Evolutionary conservation across 305 asterid species (phyloP), one percentile per base, ranked within the genome.

Genomic region (Fraxinus nigra): DNA sequence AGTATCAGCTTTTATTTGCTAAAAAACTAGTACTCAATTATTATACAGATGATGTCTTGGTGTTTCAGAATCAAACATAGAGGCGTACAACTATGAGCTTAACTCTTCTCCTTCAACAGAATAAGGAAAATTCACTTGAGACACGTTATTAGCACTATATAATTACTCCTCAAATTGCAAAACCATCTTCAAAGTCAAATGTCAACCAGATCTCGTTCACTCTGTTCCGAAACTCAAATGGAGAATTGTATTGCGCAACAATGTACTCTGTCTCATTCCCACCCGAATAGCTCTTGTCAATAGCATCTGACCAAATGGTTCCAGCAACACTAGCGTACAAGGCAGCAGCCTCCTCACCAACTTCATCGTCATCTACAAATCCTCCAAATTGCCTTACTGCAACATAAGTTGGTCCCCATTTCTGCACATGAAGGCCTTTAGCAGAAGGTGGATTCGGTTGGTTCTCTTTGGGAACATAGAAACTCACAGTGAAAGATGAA

Each of bases 171-270:
- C 83, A 82, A 9, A 65, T 2, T 28, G 61, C 77, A 59, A 77
- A 22, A 30, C 26, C 82, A 40, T 82, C 84, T 10, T 82, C 86
- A 84, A 82, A 38, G 74, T 89, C 77, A 61, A 93, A 91, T 2
- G 93, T 84, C 78, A 93, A 81, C 97, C 98, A 94, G 6, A 94
- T 87, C 87, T 94, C 98, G 46, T 94, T 93, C 20, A 94, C 92
- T 85, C 98, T 86, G 86, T 88, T 83, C 40, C 82, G 83, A 74
- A 92, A 91, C 92, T 93, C 98, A 63, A 93, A 94, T 0, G 97
- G 97, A 32, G 98, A 93, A 80, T 94, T 94, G 84, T 94, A 93
- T 87, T 91, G 95, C 4, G 93, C 97, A 7, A 93, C 93, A 22
- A 88, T 88, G 85, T 92, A 94, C 7, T 89, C 51, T 0, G 92